These are phyloP conservation scores for Lipomyces kockii DNA, from an alignment of 805 yeast species.

Conservation along the genomic window DNA sequence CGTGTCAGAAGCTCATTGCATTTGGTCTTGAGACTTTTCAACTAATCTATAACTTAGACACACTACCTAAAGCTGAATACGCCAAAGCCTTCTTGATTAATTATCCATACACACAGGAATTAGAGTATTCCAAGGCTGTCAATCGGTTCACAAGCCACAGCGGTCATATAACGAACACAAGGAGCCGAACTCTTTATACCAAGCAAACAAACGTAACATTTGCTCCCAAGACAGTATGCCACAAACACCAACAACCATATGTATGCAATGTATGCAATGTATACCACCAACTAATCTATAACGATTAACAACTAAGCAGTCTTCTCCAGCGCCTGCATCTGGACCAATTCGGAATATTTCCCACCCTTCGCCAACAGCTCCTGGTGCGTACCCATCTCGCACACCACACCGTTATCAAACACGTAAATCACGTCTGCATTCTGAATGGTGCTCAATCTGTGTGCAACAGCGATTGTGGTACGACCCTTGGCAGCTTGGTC, in stretches of 20 bases:
- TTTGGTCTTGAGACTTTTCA: no score
- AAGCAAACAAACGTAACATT: not conserved
- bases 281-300: not conserved
- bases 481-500: slow-evolving; percentile 62
- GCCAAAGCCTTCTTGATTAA: no score
- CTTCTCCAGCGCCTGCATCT: slow-evolving; percentile 52
- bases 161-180: no score
- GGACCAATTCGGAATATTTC: slow-evolving; percentile 49
- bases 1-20: no score
- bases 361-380: slow-evolving; percentile 48
- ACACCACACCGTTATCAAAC: slow-evolving; percentile 58
- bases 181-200: no score
- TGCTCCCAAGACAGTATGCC: not conserved
- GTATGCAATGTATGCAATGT: not conserved
- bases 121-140: no score
- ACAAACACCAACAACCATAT: not conserved
- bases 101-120: no score
- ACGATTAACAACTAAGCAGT: slow-evolving; percentile 15
- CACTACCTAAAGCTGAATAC: no score
- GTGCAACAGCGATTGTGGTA: slow-evolving; percentile 77
- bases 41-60: no score
- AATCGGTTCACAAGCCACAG: no score
- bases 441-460: slow-evolving; percentile 64
- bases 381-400: slow-evolving; percentile 56
- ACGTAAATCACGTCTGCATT: slow-evolving; percentile 59